Conservation (phyloP, 495 filamentous ascomycete species). For the Penicillium manginii region DNA sequence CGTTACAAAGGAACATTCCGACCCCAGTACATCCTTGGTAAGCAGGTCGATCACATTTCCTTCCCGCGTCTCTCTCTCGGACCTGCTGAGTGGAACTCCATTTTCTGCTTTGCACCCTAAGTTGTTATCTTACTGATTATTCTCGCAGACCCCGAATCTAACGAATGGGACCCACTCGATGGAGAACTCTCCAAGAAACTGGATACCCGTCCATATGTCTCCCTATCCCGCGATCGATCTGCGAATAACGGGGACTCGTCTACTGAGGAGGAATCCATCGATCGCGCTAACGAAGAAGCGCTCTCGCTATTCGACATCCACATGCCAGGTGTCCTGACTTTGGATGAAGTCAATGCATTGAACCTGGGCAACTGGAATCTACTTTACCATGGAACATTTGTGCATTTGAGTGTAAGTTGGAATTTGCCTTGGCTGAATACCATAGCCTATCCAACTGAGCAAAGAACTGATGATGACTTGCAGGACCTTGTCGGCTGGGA, state of each 20-base stretch:
- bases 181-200: constrained; percentile 66
- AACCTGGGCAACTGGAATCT: constrained; percentile 65
- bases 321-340: constrained; percentile 79
- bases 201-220: constrained; percentile 68
- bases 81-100: neutral
- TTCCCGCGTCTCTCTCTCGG: neutral
- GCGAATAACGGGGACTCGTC: constrained; percentile 9
- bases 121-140: constrained; percentile 1
- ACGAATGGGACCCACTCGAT: constrained; percentile 76
- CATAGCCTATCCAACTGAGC: too few relatives aligned
- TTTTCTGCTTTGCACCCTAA: neutral
- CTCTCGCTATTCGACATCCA: constrained; percentile 66
- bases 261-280: constrained; percentile 26
- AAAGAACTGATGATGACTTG: constrained; percentile 26
- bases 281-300: constrained; percentile 44
- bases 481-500: constrained; percentile 71
- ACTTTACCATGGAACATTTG: constrained; percentile 43
- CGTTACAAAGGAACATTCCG: constrained; percentile 87
- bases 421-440: too few relatives aligned
- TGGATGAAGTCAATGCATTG: constrained; percentile 61
- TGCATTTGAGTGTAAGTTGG: constrained; percentile 49
- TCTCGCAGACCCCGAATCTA: constrained; percentile 66
- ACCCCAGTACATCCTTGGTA: constrained; percentile 79
- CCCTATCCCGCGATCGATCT: constrained; percentile 58
- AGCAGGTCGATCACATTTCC: constrained; percentile 7